Conservation (phyloP, 75 land plant genomes). For the Adiantum capillusveneris region DNA sequence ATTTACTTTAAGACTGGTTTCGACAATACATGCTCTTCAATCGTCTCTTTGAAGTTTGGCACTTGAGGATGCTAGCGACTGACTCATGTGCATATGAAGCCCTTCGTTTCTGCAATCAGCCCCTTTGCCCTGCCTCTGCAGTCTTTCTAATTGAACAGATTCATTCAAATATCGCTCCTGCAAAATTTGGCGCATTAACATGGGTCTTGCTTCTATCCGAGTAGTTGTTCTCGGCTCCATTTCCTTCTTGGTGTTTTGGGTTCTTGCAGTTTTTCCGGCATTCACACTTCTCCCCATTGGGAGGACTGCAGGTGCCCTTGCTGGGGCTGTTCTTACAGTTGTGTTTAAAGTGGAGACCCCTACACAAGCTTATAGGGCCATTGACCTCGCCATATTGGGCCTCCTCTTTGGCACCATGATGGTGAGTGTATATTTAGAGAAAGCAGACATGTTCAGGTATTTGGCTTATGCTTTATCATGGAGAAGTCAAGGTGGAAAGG, state of each 20-base stretch:
- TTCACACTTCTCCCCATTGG: slow-evolving; percentile 57
- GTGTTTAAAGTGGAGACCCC: slow-evolving; percentile 44
- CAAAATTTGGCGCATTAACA: too few relatives aligned
- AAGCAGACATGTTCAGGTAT: slow-evolving; percentile 52
- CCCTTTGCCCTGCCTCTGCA: too few relatives aligned
- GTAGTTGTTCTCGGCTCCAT: slow-evolving; percentile 46
- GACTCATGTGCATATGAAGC: too few relatives aligned
- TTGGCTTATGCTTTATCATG: slow-evolving; percentile 39
- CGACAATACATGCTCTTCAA: too few relatives aligned
- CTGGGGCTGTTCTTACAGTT: slow-evolving; percentile 59
- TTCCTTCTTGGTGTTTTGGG: slow-evolving; percentile 50
- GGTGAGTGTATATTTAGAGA: slow-evolving; percentile 54
- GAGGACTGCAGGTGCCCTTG: slow-evolving; percentile 60
- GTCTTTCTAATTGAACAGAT: too few relatives aligned
- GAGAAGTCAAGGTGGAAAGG: slow-evolving; percentile 46
- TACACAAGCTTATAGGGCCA: slow-evolving; percentile 40
- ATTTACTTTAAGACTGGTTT: too few relatives aligned
- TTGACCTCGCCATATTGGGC: slow-evolving; percentile 64
- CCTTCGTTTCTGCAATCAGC: too few relatives aligned
- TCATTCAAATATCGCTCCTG: too few relatives aligned
- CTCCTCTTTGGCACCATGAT: slow-evolving; percentile 85
- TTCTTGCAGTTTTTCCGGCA: slow-evolving; percentile 49
- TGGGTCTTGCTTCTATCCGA: slow-evolving; percentile 4
- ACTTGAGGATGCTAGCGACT: too few relatives aligned
- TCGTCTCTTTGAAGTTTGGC: too few relatives aligned